Conservation (phyloP, 306 rosid species). For the Glycyrrhiza uralensis region DNA sequence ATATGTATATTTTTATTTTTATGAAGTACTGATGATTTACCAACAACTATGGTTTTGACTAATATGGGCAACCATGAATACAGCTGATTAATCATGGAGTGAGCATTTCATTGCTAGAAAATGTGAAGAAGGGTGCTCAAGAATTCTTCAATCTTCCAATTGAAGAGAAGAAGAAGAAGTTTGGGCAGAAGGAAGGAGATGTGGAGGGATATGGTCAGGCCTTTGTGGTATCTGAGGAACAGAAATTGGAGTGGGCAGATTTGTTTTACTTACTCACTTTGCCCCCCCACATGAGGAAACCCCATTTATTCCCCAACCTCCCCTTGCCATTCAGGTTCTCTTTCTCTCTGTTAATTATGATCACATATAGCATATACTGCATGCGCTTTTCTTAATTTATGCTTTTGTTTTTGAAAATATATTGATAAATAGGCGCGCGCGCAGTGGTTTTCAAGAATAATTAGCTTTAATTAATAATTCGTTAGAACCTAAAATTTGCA, state of each 20-base stretch:
- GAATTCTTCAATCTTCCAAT: not conserved
- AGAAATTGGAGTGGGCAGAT: constrained; percentile 54
- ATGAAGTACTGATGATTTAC: not conserved
- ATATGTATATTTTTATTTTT: no score
- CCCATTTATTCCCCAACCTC: constrained; percentile 41
- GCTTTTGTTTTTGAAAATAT: no score
- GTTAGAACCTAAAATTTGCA: no score
- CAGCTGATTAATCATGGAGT: constrained; percentile 17
- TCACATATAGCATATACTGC: not conserved
- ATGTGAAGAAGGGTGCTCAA: constrained; percentile 8
- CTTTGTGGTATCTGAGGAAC: constrained; percentile 46
- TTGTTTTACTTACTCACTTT: constrained; percentile 14
- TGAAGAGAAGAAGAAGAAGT: constrained; percentile 7
- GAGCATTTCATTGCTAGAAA: not conserved
- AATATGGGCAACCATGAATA: not conserved
- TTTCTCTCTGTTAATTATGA: not conserved
- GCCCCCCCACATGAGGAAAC: constrained; percentile 38
- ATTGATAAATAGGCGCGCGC: no score
- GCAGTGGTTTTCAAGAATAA: no score
- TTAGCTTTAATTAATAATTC: no score
- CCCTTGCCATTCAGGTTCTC: constrained; percentile 38
- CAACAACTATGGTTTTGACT: not conserved
- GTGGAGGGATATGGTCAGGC: constrained; percentile 48
- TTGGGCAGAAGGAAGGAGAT: not conserved
- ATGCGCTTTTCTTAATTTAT: not conserved